These are phyloP conservation scores for Nothophoma quercina DNA, from an alignment of 2,329 filamentous ascomycete genomes.

Conservation along the genomic window DNA sequence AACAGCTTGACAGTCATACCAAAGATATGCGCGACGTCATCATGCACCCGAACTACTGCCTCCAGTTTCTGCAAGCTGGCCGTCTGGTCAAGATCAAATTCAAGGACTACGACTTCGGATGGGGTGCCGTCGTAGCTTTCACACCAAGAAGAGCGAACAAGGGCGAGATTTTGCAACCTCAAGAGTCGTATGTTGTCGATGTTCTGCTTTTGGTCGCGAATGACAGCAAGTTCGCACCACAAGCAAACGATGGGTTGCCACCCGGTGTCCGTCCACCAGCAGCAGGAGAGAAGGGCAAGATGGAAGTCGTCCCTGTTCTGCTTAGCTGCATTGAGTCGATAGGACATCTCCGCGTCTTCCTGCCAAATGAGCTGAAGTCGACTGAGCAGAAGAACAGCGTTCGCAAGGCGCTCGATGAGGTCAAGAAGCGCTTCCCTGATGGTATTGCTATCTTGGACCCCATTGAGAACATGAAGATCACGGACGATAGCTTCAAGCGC, in stretches of 20 bases:
- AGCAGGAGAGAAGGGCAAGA: constrained; percentile 70
- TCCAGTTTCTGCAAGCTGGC: constrained; percentile 86
- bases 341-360: constrained; percentile 81
- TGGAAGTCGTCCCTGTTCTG: constrained; percentile 86
- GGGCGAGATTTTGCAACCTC: constrained; percentile 71
- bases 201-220: constrained; percentile 74
- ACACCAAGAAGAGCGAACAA: constrained; percentile 70
- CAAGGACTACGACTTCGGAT: constrained; percentile 83
- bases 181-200: constrained; percentile 83
- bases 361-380: constrained; percentile 77
- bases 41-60: constrained; percentile 85
- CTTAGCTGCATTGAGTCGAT: constrained; percentile 86
- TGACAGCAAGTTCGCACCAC: constrained; percentile 60
- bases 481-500: constrained; percentile 91
- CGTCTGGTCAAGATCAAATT: constrained; percentile 87
- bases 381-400: constrained; percentile 73
- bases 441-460: constrained; percentile 89
- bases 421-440: constrained; percentile 88
- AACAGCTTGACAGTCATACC: constrained; percentile 82
- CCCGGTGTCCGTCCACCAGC: constrained; percentile 67
- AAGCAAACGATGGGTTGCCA: constrained; percentile 72
- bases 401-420: constrained; percentile 75
- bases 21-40: constrained; percentile 92
- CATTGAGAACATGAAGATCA: constrained; percentile 95
- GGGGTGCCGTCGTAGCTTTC: constrained; percentile 87